phyloP scores from a whole-genome alignment of 352 stramenopile species.

The Globisporangium megalacanthum region DNA sequence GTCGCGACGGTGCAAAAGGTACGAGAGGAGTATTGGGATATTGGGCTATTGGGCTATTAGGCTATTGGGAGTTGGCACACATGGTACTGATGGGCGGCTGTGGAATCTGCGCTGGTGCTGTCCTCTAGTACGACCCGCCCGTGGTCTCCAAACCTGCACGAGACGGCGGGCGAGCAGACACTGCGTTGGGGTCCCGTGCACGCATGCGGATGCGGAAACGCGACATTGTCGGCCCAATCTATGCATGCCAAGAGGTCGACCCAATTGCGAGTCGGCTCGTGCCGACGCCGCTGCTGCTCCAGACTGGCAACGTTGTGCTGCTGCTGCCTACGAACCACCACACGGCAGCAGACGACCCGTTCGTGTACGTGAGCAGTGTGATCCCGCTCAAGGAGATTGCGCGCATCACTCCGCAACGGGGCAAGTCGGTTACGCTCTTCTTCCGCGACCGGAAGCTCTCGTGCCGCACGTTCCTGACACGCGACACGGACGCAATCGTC shows the following conservation, averaged over 20 bases:
- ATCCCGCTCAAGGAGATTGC: slow-evolving; percentile 63
- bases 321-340: slow-evolving; percentile 18
- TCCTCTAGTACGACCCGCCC: slow-evolving; percentile 26
- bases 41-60: neutral
- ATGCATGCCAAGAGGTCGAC: slow-evolving; percentile 69
- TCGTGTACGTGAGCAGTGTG: slow-evolving; percentile 57
- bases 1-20: slow-evolving; percentile 53
- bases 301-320: slow-evolving; percentile 61
- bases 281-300: slow-evolving; percentile 56
- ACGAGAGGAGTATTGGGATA: neutral
- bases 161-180: slow-evolving; percentile 4
- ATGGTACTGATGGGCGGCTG: neutral
- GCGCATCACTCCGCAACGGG: slow-evolving; percentile 66
- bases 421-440: slow-evolving; percentile 78
- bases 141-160: slow-evolving; percentile 10
- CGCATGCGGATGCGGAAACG: slow-evolving; percentile 64
- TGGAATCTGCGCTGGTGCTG: too few relatives aligned
- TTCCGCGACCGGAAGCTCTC: slow-evolving; percentile 55
- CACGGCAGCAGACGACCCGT: slow-evolving; percentile 22
- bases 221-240: slow-evolving; percentile 62
- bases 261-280: slow-evolving; percentile 45
- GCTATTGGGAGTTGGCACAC: neutral
- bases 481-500: slow-evolving; percentile 67
- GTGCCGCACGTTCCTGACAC: slow-evolving; percentile 69
- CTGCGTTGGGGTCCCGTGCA: neutral